These are phyloP conservation scores for Thecaphora thlaspeos DNA, from an alignment of 1,284 basidiomycete genomes.

Conservation along the genomic window DNA sequence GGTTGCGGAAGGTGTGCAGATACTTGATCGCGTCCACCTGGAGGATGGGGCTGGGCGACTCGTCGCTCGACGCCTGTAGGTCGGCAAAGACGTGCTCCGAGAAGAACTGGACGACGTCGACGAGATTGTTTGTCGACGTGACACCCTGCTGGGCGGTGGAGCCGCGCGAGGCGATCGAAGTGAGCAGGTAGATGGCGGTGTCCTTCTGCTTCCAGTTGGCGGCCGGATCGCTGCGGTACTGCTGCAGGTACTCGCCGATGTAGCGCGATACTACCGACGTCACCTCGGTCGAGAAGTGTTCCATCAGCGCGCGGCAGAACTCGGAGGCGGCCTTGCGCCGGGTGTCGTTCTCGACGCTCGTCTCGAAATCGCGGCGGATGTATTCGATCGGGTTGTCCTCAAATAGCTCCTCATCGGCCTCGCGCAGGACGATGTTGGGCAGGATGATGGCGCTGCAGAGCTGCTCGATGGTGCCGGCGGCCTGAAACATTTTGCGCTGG, in stretches of 20 bases:
- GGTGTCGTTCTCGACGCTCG: constrained; percentile 66
- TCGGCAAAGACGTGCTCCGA: constrained; percentile 86
- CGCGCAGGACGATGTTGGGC: constrained; percentile 84
- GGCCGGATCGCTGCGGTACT: constrained; percentile 65
- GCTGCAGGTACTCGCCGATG: constrained; percentile 72
- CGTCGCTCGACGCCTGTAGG: constrained; percentile 68
- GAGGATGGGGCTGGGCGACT: constrained; percentile 69
- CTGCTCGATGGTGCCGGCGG: constrained; percentile 71
- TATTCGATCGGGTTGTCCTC: constrained; percentile 96
- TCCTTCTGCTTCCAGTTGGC: constrained; percentile 92
- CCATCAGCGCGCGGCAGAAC: constrained; percentile 84
- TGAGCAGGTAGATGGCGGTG: constrained; percentile 89
- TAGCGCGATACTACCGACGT: constrained; percentile 82
- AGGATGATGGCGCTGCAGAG: constrained; percentile 88
- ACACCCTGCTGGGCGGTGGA: constrained; percentile 75
- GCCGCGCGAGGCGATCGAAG: constrained; percentile 82
- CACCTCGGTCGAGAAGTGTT: constrained; percentile 73
- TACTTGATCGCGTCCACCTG: constrained; percentile 84
- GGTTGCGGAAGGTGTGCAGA: constrained; percentile 80
- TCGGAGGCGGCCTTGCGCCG: constrained; percentile 88
- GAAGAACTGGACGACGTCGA: constrained; percentile 94
- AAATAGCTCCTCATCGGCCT: constrained; percentile 91
- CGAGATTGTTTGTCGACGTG: constrained; percentile 84
- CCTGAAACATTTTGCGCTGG: constrained; percentile 67
- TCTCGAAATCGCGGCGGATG: constrained; percentile 82